A percentile compares a stretch with the other conserved stretches of the same genome.
These are phyloP conservation scores for Suillus plorans DNA, from an alignment of 768 basidiomycete genomes.

Conservation along the genomic window DNA sequence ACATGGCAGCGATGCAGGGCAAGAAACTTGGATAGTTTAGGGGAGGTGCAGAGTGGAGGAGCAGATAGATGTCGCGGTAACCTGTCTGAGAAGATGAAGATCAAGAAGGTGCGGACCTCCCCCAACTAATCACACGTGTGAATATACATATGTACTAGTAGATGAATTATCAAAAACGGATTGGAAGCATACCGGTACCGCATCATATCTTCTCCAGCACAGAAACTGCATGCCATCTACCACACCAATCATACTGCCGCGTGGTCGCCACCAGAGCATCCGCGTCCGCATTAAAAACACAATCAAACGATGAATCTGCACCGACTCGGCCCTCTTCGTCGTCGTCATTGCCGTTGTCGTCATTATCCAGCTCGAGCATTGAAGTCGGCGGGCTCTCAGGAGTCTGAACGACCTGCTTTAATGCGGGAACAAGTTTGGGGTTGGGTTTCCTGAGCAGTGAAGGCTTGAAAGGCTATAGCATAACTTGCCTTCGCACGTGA, in stretches of 20 bases:
- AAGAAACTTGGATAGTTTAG: too few relatives aligned
- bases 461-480: conserved; percentile 26
- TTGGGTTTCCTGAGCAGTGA: too few relatives aligned
- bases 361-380: background rate
- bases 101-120: too few relatives aligned
- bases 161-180: background rate
- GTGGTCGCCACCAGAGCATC: conserved; percentile 31
- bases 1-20: background rate
- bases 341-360: background rate
- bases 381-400: background rate
- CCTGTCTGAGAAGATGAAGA: too few relatives aligned
- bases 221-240: background rate
- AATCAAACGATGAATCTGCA: conserved; percentile 31
- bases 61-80: too few relatives aligned
- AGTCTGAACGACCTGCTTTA: too few relatives aligned
- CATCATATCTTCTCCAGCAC: background rate
- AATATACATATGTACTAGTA: too few relatives aligned
- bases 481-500: conserved; percentile 9
- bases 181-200: too few relatives aligned
- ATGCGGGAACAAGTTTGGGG: too few relatives aligned
- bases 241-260: too few relatives aligned
- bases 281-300: conserved; percentile 27
- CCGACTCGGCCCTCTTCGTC: background rate
- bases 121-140: too few relatives aligned
- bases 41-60: too few relatives aligned